Base-by-base conservation (phyloP, 345 rosid species). In the Sonneratia alba region DNA sequence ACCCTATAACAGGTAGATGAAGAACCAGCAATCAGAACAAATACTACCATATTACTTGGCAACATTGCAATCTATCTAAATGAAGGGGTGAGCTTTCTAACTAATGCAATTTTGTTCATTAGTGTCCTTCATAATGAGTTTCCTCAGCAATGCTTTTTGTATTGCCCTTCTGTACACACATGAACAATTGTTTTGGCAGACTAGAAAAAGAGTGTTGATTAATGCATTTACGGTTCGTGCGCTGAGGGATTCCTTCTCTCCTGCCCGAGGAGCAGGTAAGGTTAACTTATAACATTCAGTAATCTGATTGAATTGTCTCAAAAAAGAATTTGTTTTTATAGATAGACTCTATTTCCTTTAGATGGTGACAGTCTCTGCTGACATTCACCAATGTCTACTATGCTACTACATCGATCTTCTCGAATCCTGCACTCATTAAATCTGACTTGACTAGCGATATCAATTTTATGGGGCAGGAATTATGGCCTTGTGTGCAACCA, bases 191-290 rank as follows among this genome's bases (percentile, higher is more conserved):
- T 66, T 48, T 24, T 16, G 79, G 79, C 85, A 92, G 99, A 92
- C 92, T 7, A 89, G 98, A 87, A 95, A 92, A 78, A 85, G 99
- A 82, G 98, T 95, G 72, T 76, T 95, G 83, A 90, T 95, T 47
- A 95, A 95, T 86, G 99, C 99, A 72, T 95, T 95, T 83, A 92
- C 98, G 36, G 99, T 90, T 65, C 99, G 99, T 84, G 99, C 99
- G 61, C 68, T 95, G 79, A 92, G 96, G 62, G 99, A 95, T 84
- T 85, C 94, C 47, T 95, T 95, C 80, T 82, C 99, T 80, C 97
- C 94, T 82, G 99, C 99, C 74, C 88, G 99, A 77, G 99, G 92
- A 80, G 99, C 99, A 83, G 99, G 99, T 95, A 66, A 70, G 70
- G 42, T 70, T 22, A 18, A 43, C 12, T 47, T 21, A 63, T 64